Base-by-base conservation (phyloP, 1,139 yeast genomes). In the Zygoascus sp. region DNA sequence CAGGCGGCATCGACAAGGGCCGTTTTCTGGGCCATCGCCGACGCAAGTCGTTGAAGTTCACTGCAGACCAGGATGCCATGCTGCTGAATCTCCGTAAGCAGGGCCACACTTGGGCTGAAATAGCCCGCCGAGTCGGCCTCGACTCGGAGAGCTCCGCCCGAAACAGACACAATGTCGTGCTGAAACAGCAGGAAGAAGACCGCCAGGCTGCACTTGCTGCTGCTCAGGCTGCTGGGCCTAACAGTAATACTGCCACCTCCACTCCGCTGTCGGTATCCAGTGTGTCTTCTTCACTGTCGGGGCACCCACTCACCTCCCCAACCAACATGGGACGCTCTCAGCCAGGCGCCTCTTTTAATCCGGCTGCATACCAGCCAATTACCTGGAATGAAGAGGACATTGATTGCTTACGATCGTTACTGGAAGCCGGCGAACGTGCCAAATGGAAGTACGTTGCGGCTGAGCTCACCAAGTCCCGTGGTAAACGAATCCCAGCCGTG, bases 371-470 rank as follows among this genome's bases (percentile, higher is more conserved):
- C 13, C 53, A 51, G 27, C 48, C 50, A 13, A 40, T 57, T 17
- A 49, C 53, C 38, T 67, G 71, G 71, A 58, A 58, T 23, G 40
- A 47, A n/a, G 67, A 66, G 8, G 74, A 69, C 44, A 50, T 62
- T 3, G 64, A 63, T 15, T 63, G 65, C 16, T 58, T 71, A 37
- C 54, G 61, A 40, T 63, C 65, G 5, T 35, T 45, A 13, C 17
- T 71, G 34, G 67, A 64, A 27, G 57, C 59, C 5, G 74, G 70
- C 7, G 75, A 71, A 47, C 58, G 67, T 43, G 67, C 68, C 37
- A 71, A 71, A 48, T 71, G 75, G 75, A 66, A 67, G 51, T 69
- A 60, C 52, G 61, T 71, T 42, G 66, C 74, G 30, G 60, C 62
- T 9, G 61, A 58, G 42, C 50, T 68, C 22, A 58, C 66, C 8